Percentiles rank a stretch among this genome's conserved stretches.
These are phyloP conservation scores for Rhizophlyctis rosea DNA, from an alignment of 192 early-diverging fungal genomes.

Conservation along the genomic window DNA sequence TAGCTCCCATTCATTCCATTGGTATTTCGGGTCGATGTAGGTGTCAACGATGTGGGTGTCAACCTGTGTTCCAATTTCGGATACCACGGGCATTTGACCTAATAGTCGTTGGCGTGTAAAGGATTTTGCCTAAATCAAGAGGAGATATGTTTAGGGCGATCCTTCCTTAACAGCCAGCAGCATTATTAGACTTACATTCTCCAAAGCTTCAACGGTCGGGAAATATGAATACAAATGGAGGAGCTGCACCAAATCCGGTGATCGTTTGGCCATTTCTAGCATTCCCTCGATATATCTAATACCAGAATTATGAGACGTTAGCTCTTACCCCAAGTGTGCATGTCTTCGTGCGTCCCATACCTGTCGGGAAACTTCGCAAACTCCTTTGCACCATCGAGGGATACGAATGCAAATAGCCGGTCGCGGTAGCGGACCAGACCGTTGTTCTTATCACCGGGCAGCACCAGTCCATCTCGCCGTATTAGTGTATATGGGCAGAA, in stretches of 20 bases:
- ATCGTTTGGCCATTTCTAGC: constrained; percentile 40
- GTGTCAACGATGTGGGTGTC: constrained; percentile 58
- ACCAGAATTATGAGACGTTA: background rate
- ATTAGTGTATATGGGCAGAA: constrained; percentile 53
- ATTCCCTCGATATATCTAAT: constrained; percentile 48
- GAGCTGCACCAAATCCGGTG: constrained; percentile 48
- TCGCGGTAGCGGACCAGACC: constrained; percentile 53
- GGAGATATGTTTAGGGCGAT: background rate
- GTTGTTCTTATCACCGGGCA: constrained; percentile 54
- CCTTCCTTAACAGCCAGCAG: too few species aligned
- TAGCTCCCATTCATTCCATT: constrained; percentile 65
- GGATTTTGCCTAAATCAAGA: constrained; percentile 41
- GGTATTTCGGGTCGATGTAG: constrained; percentile 47
- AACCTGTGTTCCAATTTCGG: constrained; percentile 54
- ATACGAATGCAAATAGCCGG: constrained; percentile 46
- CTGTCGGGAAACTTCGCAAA: constrained; percentile 48
- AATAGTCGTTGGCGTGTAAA: constrained; percentile 49
- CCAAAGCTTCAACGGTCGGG: constrained; percentile 58
- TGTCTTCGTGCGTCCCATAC: constrained; percentile 5
- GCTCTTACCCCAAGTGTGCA: background rate
- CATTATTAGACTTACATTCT: constrained; percentile 28
- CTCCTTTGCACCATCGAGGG: constrained; percentile 31
- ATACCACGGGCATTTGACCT: constrained; percentile 52
- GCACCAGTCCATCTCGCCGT: constrained; percentile 42
- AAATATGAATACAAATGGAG: constrained; percentile 59